phyloP scores from a whole-genome alignment of 179 eudicot genomes.

The Sideroxylon spinosum region DNA sequence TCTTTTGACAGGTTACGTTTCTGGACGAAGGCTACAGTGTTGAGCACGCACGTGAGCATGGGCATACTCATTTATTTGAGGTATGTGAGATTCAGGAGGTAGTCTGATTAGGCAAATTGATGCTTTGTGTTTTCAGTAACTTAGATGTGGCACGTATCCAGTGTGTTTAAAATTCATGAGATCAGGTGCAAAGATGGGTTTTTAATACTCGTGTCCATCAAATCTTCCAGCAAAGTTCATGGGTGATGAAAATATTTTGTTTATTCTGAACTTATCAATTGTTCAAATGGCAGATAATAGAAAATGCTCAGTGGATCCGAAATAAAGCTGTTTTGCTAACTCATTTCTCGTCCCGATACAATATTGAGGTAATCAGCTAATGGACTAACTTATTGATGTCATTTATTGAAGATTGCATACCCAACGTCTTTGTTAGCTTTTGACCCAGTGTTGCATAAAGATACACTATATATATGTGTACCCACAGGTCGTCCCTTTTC shows the following conservation, averaged over 20 bases:
- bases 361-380: constrained; percentile 58
- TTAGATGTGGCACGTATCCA: too few relatives aligned
- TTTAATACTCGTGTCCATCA: neutral
- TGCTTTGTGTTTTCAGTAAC: neutral
- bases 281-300: constrained; percentile 55
- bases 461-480: too few relatives aligned
- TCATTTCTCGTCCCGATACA: constrained; percentile 90
- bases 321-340: constrained; percentile 72
- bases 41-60: constrained; percentile 91
- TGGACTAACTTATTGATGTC: constrained; percentile 9
- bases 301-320: constrained; percentile 84
- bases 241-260: neutral
- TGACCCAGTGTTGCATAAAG: neutral
- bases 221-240: neutral
- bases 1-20: constrained; percentile 70
- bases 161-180: neutral
- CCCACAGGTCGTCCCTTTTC: neutral
- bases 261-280: constrained; percentile 6
- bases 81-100: constrained; percentile 27
- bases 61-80: constrained; percentile 94
- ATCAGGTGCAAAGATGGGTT: neutral
- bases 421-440: neutral
- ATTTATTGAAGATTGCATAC: too few relatives aligned
- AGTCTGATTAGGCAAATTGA: neutral
- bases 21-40: constrained; percentile 66